Evolutionary conservation across 352 stramenopile genomes (phyloP).

Genomic region (Globisporangium cylindrosporum): DNA sequence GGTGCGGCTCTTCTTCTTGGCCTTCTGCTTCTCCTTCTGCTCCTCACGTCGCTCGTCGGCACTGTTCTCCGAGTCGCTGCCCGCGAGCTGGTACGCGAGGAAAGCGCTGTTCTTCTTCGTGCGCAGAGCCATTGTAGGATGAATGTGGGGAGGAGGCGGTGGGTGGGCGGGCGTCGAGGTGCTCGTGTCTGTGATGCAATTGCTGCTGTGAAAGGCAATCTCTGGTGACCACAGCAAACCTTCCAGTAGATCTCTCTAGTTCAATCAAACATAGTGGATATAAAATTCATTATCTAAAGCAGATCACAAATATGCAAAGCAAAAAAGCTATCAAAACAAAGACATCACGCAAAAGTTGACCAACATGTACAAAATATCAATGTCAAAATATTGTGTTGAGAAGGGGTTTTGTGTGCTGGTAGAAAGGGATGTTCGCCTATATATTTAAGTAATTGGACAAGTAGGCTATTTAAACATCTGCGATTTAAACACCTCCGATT

Average conservation of each 20-base stretch:
- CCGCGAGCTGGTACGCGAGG: slow-evolving; percentile 49
- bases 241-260: background rate
- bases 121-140: slow-evolving; percentile 12
- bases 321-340: too few species aligned
- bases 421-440: too few species aligned
- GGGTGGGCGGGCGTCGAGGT: background rate
- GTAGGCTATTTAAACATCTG: too few species aligned
- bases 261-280: background rate
- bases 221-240: background rate
- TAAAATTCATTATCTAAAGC: background rate
- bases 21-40: slow-evolving; percentile 59
- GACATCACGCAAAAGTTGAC: too few species aligned
- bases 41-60: slow-evolving; percentile 51
- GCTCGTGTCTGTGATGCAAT: slow-evolving; percentile 6
- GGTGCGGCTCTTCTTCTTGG: slow-evolving; percentile 68
- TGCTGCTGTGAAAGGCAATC: slow-evolving; percentile 2
- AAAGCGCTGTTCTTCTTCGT: slow-evolving; percentile 69
- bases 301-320: background rate
- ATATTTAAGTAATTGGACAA: too few species aligned
- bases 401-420: too few species aligned
- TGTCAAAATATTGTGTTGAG: too few species aligned
- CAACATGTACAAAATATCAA: too few species aligned
- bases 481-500: too few species aligned
- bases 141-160: background rate
- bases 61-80: slow-evolving; percentile 49